Evolutionary conservation across 495 filamentous ascomycete genomes (phyloP).

Genomic region (Paragyromitra xinjiangensis): DNA sequence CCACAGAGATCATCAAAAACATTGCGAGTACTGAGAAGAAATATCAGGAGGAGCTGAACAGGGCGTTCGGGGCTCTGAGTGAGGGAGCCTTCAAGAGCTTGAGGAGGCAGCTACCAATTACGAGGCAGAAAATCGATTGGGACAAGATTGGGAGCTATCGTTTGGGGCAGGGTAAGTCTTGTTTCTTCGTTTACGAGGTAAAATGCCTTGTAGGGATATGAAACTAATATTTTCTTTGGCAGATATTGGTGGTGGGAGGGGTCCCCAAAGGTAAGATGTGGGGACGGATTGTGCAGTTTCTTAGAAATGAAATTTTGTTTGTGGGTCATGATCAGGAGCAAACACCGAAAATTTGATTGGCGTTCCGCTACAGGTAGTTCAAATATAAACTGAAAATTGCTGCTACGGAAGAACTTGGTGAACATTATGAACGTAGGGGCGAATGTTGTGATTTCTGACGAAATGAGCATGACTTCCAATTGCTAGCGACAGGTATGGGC

Average conservation of each 20-base stretch:
- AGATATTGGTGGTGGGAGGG: conserved; percentile 61
- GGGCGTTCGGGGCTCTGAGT: conserved; percentile 83
- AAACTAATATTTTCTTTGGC: conserved; percentile 22
- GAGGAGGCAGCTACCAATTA: conserved; percentile 91
- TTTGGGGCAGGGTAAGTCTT: conserved; percentile 70
- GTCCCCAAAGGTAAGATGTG: conserved; percentile 36
- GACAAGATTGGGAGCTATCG: conserved; percentile 97
- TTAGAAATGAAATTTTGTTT: neutral
- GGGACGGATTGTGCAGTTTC: neutral
- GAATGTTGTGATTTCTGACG: neutral
- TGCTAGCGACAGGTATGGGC: neutral
- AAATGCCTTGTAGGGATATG: neutral
- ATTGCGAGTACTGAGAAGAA: conserved; percentile 83
- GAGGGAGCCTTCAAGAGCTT: conserved; percentile 95
- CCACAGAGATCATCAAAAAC: conserved; percentile 73
- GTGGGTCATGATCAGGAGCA: conserved; percentile 27
- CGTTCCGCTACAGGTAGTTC: neutral
- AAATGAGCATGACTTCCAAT: neutral
- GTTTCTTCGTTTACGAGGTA: neutral
- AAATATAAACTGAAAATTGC: conserved; percentile 29
- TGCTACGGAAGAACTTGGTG: neutral
- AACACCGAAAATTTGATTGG: conserved; percentile 8
- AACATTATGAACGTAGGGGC: neutral
- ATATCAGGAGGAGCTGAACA: conserved; percentile 95
- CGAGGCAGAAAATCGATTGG: conserved; percentile 99